Percentiles rank a stretch among this genome's conserved stretches.
Evolutionary conservation across 441 rosid species (phyloP).

Genomic region (Adansonia grandidieri): DNA sequence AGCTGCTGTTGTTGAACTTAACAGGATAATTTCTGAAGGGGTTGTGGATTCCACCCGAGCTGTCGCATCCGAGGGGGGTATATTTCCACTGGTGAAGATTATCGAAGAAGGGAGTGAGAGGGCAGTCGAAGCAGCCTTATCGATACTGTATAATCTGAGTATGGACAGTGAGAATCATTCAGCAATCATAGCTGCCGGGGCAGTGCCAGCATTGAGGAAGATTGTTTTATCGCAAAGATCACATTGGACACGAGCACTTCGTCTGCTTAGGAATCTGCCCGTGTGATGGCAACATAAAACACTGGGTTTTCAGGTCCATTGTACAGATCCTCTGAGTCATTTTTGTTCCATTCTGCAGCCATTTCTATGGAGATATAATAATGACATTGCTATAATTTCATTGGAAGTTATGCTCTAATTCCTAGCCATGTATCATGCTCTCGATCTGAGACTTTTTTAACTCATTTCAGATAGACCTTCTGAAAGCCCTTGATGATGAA

Average conservation of each 20-base stretch:
- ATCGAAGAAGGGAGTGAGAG: conserved; percentile 62
- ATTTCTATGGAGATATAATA: not conserved
- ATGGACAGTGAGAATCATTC: conserved; percentile 83
- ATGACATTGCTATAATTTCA: not conserved
- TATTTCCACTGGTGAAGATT: conserved; percentile 66
- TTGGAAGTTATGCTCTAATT: not conserved
- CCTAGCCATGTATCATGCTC: not conserved
- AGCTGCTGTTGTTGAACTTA: conserved; percentile 75
- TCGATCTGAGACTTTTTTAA: not conserved
- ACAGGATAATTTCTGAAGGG: conserved; percentile 69
- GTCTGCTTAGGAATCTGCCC: conserved; percentile 64
- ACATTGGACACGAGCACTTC: conserved; percentile 73
- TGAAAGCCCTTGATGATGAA: not conserved
- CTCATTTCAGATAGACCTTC: not conserved
- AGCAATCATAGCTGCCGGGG: conserved; percentile 72
- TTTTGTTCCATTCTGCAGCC: conserved; percentile 20
- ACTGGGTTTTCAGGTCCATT: not conserved
- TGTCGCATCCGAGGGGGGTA: conserved; percentile 58
- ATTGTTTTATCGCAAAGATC: conserved; percentile 65
- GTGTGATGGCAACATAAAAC: conserved; percentile 28
- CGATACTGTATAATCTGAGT: conserved; percentile 71
- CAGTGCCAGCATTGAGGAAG: conserved; percentile 68
- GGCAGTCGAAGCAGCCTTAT: conserved; percentile 64
- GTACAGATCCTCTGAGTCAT: not conserved
- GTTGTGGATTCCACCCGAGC: conserved; percentile 57